These are phyloP conservation scores for Mortierella sp. DNA, from an alignment of 371 early-diverging fungal species.

Conservation along the genomic window DNA sequence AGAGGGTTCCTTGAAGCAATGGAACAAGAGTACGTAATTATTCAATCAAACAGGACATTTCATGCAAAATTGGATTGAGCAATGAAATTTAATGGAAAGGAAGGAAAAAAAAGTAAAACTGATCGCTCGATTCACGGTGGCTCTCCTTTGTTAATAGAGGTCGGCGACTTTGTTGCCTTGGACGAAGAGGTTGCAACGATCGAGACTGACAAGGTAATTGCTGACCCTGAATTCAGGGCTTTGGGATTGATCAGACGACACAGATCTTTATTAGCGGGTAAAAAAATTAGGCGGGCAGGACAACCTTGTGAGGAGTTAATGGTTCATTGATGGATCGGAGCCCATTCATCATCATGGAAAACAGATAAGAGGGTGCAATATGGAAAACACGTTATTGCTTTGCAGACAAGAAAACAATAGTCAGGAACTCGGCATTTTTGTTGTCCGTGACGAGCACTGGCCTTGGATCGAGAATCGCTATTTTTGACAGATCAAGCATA, in stretches of 20 bases:
- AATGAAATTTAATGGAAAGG: background rate
- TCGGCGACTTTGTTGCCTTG: slow-evolving; percentile 93
- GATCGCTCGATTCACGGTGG: background rate
- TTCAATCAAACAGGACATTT: background rate
- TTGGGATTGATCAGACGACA: background rate
- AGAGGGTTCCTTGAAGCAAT: slow-evolving; percentile 95
- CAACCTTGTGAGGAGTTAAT: background rate
- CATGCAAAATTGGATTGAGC: slow-evolving; percentile 9
- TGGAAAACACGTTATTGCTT: slow-evolving; percentile 1
- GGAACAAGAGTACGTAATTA: slow-evolving; percentile 89
- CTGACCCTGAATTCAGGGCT: background rate
- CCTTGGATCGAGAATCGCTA: background rate
- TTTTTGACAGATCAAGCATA: too few relatives aligned
- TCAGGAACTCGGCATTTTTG: background rate
- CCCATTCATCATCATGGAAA: background rate
- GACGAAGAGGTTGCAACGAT: slow-evolving; percentile 97
- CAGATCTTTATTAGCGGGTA: background rate
- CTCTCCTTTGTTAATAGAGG: slow-evolving; percentile 69
- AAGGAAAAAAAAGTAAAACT: background rate
- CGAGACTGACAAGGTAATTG: slow-evolving; percentile 94
- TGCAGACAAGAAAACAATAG: background rate
- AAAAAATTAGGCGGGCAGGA: background rate
- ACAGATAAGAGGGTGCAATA: background rate
- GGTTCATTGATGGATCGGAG: slow-evolving; percentile 2
- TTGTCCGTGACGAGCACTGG: background rate